A percentile compares a stretch with the other conserved stretches of the same genome.
These are phyloP conservation scores for Pouteria campechiana DNA, from an alignment of 179 eudicot species.

Conservation along the genomic window DNA sequence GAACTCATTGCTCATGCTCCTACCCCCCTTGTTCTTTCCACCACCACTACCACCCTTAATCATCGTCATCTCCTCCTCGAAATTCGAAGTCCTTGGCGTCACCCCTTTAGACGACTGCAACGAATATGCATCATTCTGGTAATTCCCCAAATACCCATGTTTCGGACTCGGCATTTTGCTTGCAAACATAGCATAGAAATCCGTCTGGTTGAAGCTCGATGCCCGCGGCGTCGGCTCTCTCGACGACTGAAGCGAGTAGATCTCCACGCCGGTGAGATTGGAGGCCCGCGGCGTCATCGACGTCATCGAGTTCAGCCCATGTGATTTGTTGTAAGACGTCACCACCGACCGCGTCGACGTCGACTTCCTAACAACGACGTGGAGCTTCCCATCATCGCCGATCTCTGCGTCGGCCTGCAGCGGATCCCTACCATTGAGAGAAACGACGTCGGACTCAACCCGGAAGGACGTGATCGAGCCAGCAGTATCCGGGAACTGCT, in stretches of 20 bases:
- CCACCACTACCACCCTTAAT: constrained; percentile 29
- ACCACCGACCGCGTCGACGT: constrained; percentile 40
- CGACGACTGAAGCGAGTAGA: constrained; percentile 87
- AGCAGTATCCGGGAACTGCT: constrained; percentile 88
- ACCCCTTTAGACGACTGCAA: constrained; percentile 84
- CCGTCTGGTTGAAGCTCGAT: constrained; percentile 84
- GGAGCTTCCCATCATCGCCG: constrained; percentile 84
- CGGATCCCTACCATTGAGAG: constrained; percentile 83
- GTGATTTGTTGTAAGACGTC: constrained; percentile 55
- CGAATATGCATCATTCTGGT: constrained; percentile 57
- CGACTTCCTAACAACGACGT: constrained; percentile 73
- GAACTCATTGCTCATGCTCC: constrained; percentile 82
- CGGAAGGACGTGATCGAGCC: constrained; percentile 72
- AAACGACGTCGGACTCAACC: constrained; percentile 85
- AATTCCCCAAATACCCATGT: constrained; percentile 26
- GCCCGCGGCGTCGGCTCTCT: constrained; percentile 87
- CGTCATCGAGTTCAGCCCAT: constrained; percentile 27
- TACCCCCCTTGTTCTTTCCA: too few relatives aligned
- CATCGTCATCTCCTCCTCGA: constrained; percentile 73
- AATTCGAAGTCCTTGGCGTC: constrained; percentile 80
- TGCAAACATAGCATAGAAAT: constrained; percentile 87
- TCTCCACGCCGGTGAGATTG: constrained; percentile 84
- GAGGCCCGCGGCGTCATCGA: constrained; percentile 81
- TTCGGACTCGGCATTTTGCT: constrained; percentile 56
- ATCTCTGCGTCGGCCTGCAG: constrained; percentile 87